Evolutionary conservation across 129 eudicot species (phyloP), one percentile per base, ranked within the genome.

Genomic region (Tagetes patula): DNA sequence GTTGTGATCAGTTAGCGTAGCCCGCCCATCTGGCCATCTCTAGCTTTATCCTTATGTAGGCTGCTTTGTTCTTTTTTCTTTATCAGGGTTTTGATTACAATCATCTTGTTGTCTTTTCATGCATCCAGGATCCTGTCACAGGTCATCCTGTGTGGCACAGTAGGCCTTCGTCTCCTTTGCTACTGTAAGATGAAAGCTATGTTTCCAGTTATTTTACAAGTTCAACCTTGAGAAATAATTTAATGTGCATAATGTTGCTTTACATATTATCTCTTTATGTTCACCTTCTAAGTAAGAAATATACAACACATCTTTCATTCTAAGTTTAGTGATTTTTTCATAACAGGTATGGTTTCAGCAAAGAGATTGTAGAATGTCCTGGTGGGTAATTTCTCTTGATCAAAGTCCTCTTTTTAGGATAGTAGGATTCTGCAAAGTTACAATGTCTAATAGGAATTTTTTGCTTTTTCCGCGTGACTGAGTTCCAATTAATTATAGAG

Each of bases 311-410:
- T 3, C 46, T 3, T 20, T 20, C 66, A 68, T 73, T 67, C 32
- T 72, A 78, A 70, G 5, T 69, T 71, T 73, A 60, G 41, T 63
- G 79, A 71, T 33, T 59, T 73, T 52, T 70, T 69, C 38, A 71
- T 65, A 72, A 52, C 88, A 91, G 97, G 87, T 91, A 95, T 58
- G 97, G 97, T 53, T 88, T 90, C 67, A 95, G 99, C 88, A 79
- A 85, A 82, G 91, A 95, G 86, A 89, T 90, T 58, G 97, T 95
- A 67, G 99, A 95, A 82, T 88, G 87, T 84, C 99, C 99, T 71
- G 97, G 97, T 92, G 67, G 66, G 56, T 81, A 55, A 36, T 48
- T 41, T 52, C 40, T 50, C 71, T 40, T 53, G 30, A 52, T 79
- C 59, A 49, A 69, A 72, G 7, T 39, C 67, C 75, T 45, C 47